Percentiles rank a stretch among this genome's conserved stretches.
Conservation (phyloP, 2,329 filamentous ascomycete species). For the Monilinia aucupariae region DNA sequence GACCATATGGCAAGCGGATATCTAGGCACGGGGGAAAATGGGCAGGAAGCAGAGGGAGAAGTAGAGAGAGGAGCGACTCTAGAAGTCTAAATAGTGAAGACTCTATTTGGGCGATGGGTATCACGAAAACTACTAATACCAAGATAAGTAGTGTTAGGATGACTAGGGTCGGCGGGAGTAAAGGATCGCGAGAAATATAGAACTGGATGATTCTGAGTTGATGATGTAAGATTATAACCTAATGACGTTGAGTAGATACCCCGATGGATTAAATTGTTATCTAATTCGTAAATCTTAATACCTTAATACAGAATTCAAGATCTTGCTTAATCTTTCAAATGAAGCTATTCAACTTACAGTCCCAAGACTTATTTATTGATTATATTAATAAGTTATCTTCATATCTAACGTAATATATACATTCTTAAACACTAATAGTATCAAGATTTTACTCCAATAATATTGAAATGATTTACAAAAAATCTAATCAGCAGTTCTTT, state of each 20-base stretch:
- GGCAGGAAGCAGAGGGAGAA: background rate
- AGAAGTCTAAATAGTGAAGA: slow-evolving; percentile 2
- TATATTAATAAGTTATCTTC: too few relatives aligned
- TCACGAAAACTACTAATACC: slow-evolving; percentile 10
- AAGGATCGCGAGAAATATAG: background rate
- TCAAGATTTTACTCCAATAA: too few relatives aligned
- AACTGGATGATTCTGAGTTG: background rate
- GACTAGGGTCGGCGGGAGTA: background rate
- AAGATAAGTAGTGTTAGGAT: slow-evolving; percentile 2
- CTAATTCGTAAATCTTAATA: background rate
- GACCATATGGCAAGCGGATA: background rate
- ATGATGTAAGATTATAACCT: background rate
- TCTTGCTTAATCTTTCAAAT: background rate
- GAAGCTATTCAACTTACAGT: background rate
- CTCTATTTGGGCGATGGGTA: background rate
- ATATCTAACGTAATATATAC: too few relatives aligned
- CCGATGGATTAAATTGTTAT: background rate
- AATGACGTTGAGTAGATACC: slow-evolving; percentile 10
- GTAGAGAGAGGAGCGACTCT: background rate
- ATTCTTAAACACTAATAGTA: too few relatives aligned
- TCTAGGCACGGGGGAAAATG: background rate
- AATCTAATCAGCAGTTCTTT: too few relatives aligned
- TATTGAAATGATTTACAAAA: too few relatives aligned
- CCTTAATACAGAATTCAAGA: background rate
- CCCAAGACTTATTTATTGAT: too few relatives aligned